phyloP scores from a whole-genome alignment of 106 monocot species.

The Platanthera zijinensis region DNA sequence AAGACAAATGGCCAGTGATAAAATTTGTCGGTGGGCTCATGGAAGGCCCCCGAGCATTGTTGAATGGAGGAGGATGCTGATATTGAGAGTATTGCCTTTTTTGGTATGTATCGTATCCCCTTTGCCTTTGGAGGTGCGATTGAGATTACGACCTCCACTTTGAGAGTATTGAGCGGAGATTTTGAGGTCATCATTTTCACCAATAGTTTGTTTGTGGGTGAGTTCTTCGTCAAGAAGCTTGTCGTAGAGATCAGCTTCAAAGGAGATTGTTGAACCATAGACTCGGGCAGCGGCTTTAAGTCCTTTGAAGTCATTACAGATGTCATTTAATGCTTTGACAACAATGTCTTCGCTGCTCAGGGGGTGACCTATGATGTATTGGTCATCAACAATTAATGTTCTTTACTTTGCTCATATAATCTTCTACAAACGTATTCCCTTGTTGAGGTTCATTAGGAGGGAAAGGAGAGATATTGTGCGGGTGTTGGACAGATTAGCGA shows the following conservation, averaged over 20 bases:
- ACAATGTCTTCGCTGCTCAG: no score
- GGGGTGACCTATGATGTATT: no score
- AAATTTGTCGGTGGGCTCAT: no score
- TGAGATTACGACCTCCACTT: not conserved
- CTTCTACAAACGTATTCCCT: not conserved
- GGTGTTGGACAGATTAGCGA: no score
- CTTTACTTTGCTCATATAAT: not conserved
- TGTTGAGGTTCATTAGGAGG: not conserved
- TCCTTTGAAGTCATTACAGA: not conserved
- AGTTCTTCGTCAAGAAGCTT: not conserved
- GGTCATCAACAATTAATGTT: no score
- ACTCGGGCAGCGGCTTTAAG: not conserved
- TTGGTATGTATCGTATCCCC: no score
- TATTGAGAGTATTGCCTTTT: no score
- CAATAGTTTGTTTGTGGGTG: not conserved
- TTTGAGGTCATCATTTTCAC: not conserved
- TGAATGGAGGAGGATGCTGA: no score
- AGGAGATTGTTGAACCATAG: not conserved
- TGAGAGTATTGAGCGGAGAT: conserved; percentile 3
- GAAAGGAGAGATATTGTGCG: not conserved
- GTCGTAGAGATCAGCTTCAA: conserved; percentile 10
- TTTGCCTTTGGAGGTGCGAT: no score
- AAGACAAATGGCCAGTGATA: no score
- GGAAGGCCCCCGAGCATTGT: no score
- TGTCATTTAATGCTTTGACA: not conserved